A percentile compares a stretch with the other conserved stretches of the same genome.
These are phyloP conservation scores for Lunasporangiospora selenospora DNA, from an alignment of 192 early-diverging fungal genomes.

Conservation along the genomic window DNA sequence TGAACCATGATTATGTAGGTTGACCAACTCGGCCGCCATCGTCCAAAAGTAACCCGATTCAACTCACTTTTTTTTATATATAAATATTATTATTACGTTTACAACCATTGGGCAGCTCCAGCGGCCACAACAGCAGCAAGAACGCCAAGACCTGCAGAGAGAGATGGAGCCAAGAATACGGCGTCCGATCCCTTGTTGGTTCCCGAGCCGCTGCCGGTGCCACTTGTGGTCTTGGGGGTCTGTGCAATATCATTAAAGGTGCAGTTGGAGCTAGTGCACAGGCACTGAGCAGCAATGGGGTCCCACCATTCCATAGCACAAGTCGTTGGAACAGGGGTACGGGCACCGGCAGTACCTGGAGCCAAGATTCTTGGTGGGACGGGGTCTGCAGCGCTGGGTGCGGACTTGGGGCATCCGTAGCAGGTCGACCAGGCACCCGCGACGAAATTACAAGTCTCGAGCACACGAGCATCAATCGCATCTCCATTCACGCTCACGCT, in stretches of 20 bases:
- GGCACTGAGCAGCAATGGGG: slow-evolving; percentile 62
- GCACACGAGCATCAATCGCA: slow-evolving; percentile 36
- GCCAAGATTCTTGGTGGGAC: slow-evolving; percentile 34
- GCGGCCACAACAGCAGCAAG: slow-evolving; percentile 14
- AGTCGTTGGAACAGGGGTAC: slow-evolving; percentile 57
- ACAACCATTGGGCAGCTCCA: slow-evolving; percentile 28
- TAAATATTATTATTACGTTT: too few species aligned
- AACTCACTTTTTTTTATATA: too few species aligned
- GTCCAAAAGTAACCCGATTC: too few species aligned
- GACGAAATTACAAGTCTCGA: slow-evolving; percentile 54
- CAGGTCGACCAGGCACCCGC: slow-evolving; percentile 53
- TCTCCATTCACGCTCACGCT: too few species aligned
- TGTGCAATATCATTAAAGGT: slow-evolving; percentile 53
- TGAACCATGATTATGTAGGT: too few species aligned
- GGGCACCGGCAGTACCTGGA: slow-evolving; percentile 25
- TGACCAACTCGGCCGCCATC: too few species aligned
- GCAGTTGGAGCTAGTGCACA: slow-evolving; percentile 61
- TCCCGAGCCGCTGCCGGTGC: background rate
- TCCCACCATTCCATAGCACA: slow-evolving; percentile 75
- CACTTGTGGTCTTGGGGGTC: slow-evolving; percentile 8
- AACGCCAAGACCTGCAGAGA: background rate
- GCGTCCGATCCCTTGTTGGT: background rate
- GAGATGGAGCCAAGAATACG: background rate
- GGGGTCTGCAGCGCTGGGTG: slow-evolving; percentile 49
- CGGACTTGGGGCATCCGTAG: slow-evolving; percentile 53